Base-by-base conservation (phyloP, 2,329 filamentous ascomycete genomes). In the Pyrenochaeta sp. region DNA sequence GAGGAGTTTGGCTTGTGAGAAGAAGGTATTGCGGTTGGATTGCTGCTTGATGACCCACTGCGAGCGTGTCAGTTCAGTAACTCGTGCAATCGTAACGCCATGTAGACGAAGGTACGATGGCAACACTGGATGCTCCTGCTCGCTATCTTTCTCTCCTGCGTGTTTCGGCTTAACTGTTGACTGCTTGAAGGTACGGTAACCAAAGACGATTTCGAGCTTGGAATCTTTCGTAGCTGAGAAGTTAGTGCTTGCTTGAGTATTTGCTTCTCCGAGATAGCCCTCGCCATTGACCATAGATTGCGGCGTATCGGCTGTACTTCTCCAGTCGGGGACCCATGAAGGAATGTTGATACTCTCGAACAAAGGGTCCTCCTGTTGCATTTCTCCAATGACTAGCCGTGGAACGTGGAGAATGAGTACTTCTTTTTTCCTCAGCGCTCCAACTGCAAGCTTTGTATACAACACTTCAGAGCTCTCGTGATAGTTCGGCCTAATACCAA, bases 261-360 rank as follows among this genome's bases (percentile, higher is more conserved):
- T 15, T 13, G 15, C 10, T 13, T 20, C 13, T 15, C 13, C 8
- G 21, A 19, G 20, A 27, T n/a, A n/a, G n/a, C 19, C 23, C 10
- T 26, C 29, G 3, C 34, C 44, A n/a, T 18, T 21, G 22, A 24
- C 11, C 2, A 39, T 24, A 6, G 40, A 34, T 17, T 10, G 23
- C 6, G 20, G 24, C 5, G 44, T 39, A 6, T 20, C 17, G 7
- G n/a, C 23, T 11, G 47, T 51, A 7, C 14, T 30, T 29, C 47
- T 27, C 47, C 47, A 51, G 22, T 51, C 47, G n/a, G 47, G 47
- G 2, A 40, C 47, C 47, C 42, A 51, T 3, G 42, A 41, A 13
- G 47, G 47, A 3, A 51, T 21, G 5, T 7, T 8, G 5, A 36
- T 18, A 4, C 27, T 36, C 13, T 36, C 34, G 10, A 36, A 36